Evolutionary conservation across 345 rosid genomes (phyloP).

Genomic region (Camelina neglecta): DNA sequence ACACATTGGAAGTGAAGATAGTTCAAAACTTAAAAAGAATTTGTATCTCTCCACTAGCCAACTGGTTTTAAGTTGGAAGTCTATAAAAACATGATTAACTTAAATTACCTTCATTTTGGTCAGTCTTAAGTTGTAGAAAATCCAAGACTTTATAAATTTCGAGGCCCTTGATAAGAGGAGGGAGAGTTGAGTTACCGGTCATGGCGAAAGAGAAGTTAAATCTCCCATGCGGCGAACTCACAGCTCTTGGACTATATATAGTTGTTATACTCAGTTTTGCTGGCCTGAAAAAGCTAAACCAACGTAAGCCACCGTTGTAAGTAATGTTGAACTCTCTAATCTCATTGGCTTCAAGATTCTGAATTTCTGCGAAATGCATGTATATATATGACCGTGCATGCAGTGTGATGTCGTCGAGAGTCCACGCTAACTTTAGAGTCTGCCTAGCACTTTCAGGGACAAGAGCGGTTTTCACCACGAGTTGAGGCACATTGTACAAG

Average conservation of each 20-base stretch:
- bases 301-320: constrained; percentile 11
- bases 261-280: constrained; percentile 25
- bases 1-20: background rate
- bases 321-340: constrained; percentile 38
- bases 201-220: background rate
- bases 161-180: background rate
- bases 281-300: constrained; percentile 26
- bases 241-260: constrained; percentile 4
- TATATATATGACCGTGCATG: constrained; percentile 25
- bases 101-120: background rate
- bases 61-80: background rate
- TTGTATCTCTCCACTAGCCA: no score
- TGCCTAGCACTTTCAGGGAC: constrained; percentile 26
- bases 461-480: background rate
- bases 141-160: background rate
- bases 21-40: background rate
- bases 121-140: background rate
- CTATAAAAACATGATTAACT: background rate
- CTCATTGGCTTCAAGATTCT: constrained; percentile 25
- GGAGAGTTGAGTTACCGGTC: background rate
- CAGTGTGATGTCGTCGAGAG: background rate
- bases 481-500: background rate
- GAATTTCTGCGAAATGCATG: constrained; percentile 52
- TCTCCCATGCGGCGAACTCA: background rate
- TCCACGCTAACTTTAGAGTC: background rate